Conservation (phyloP, 1,284 basidiomycete species). For the Xerocomus amazonicus region DNA sequence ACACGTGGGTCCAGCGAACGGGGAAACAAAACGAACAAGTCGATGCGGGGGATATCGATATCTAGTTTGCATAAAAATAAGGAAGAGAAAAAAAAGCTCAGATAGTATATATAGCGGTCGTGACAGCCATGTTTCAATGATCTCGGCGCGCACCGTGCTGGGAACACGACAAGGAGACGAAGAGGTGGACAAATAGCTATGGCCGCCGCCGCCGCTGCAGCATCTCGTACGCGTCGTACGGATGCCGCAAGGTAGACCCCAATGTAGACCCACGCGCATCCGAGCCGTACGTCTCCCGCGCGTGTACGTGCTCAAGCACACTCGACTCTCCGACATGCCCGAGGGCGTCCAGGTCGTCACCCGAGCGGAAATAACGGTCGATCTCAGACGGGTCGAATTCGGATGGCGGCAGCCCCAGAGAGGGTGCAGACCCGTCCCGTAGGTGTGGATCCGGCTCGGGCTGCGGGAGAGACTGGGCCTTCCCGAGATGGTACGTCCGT, state of each 20-base stretch:
- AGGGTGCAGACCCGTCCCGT: background rate
- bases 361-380: constrained; percentile 68
- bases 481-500: constrained; percentile 65
- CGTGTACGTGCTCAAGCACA: background rate
- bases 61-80: background rate
- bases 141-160: too few species aligned
- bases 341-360: constrained; percentile 36
- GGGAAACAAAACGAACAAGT: too few species aligned
- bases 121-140: too few species aligned
- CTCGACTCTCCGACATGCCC: constrained; percentile 1
- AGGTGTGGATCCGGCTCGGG: constrained; percentile 3
- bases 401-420: background rate
- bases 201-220: constrained; percentile 18
- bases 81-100: background rate
- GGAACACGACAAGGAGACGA: too few species aligned
- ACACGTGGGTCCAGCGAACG: too few species aligned
- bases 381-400: constrained; percentile 76
- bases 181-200: background rate
- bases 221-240: constrained; percentile 10
- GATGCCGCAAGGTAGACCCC: background rate
- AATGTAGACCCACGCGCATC: background rate
- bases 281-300: background rate
- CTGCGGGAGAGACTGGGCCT: constrained; percentile 3
- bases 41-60: too few species aligned
- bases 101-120: too few species aligned